Evolutionary conservation across 495 filamentous ascomycete species (phyloP), one percentile per base, ranked within the genome.

Genomic region (Neurospora sp.): DNA sequence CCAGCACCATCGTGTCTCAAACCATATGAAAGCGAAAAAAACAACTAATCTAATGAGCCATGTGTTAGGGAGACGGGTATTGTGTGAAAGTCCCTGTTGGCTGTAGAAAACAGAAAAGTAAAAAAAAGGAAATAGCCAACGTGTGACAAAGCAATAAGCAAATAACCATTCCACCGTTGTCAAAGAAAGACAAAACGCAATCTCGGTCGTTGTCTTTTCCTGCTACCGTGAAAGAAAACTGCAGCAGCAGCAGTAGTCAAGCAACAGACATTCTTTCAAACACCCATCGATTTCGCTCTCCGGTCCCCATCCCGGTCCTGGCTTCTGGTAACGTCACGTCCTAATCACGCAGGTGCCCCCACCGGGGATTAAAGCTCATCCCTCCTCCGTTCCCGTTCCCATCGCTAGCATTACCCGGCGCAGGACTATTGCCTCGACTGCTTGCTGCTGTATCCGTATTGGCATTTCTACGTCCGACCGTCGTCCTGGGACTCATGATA

Each of bases 341-440:
- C 31, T 78, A 80, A 38, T 83, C 81, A 8, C 82, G 76, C 16
- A 85, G 76, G 68, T 84, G 83, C 6, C 78, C 77, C 68, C 79
- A 79, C 22, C 82, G 76, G 12, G 75, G 77, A n/a, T 76, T 76
- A 12, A 77, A 77, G 9, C 71, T 74, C 74, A 80, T 78, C 14
- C 41, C 41, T 7, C 53, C 53, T 16, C 53, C 53, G 14, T 61
- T 61, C 7, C 53, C 53, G 14, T 65, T 65, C 14, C 53, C 53
- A 17, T 65, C 53, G 17, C 53, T 35, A 65, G 53, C 53, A 35
- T 35, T 65, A 31, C 74, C 72, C 16, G 80, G 76, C 8, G 83
- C 81, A 14, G 84, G 84, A 73, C 84, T 86, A 40, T 80, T 83
- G 14, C 83, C 84, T 12, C 84, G 73, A 69, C 84, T 86, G 27